These are phyloP conservation scores for Cinchona pubescens DNA, from an alignment of 257 asterid species.

Conservation along the genomic window DNA sequence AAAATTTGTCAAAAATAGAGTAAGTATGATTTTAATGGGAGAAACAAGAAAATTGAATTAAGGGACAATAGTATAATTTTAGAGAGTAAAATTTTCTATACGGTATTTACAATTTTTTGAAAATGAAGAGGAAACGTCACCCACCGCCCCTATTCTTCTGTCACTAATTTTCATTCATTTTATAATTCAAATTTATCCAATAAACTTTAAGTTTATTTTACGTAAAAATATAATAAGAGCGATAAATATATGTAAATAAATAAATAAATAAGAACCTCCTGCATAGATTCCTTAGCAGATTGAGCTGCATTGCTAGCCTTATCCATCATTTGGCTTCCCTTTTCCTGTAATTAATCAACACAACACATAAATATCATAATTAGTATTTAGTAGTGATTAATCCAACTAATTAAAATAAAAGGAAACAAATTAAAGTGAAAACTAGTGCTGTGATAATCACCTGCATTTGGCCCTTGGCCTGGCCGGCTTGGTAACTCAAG, in stretches of 20 bases:
- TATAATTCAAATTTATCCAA: too few species aligned
- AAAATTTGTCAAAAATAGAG: too few species aligned
- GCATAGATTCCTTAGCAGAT: conserved; percentile 31
- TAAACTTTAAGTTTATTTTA: not conserved
- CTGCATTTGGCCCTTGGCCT: conserved; percentile 37
- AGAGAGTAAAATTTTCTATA: too few species aligned
- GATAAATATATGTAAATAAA: not conserved
- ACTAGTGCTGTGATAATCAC: conserved; percentile 3
- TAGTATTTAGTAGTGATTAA: too few species aligned
- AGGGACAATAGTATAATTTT: too few species aligned
- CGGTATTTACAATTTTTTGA: too few species aligned
- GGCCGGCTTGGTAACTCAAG: conserved; percentile 36
- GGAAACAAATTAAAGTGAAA: not conserved
- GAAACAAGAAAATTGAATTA: too few species aligned
- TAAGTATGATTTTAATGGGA: too few species aligned
- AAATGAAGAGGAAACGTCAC: too few species aligned
- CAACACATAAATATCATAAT: too few species aligned
- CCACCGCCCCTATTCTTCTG: too few species aligned
- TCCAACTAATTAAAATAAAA: not conserved
- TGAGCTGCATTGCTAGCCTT: conserved; percentile 34
- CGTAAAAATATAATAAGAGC: not conserved
- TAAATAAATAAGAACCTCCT: conserved; percentile 13
- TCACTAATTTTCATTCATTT: too few species aligned
- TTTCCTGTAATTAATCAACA: conserved; percentile 27
- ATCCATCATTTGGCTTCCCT: conserved; percentile 35